Base-by-base conservation (phyloP, 2,329 filamentous ascomycete genomes). In the Curvularia eragrostidis region DNA sequence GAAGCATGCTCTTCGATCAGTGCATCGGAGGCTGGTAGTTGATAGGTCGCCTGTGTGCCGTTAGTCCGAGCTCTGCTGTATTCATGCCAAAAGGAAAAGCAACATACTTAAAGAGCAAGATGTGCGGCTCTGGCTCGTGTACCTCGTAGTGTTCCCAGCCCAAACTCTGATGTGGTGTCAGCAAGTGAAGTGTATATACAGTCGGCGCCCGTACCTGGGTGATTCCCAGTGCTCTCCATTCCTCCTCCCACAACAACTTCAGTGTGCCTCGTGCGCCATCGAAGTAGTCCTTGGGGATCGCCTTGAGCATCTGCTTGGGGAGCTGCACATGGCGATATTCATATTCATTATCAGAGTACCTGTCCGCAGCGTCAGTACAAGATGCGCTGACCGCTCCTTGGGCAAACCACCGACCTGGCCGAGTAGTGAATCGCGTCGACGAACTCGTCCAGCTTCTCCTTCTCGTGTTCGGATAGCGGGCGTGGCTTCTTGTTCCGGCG, bases 61-160 rank as follows among this genome's bases (percentile, higher is more conserved):
- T 65, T 63, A 66, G 65, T 48, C 54, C 34, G 30, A 51, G 34
- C 21, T 28, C 13, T 30, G 10, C 15, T n/a, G 39, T 7, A n/a
- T 15, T 13, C 19, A 21, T 15, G 38, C 15, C n/a, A 12, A 5
- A 34, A n/a, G n/a, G 23, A 32, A 10, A 30, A 66, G 61, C 18
- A 26, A 83, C 91, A 78, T 82, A 97, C 94, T 99, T 99, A 86
- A 99, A 99, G 30, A 99, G 86, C 54, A 99, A 85, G 73, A 99
- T 99, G 78, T 99, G 95, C 65, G 95, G 95, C 81, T 99, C 95
- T 42, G 95, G 95, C 79, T 98, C 95, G 78, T 99, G 95, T 53
- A 99, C 95, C 79, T 99, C 95, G 77, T 99, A 99, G 79, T 99
- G 95, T 78, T 98, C 94, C 95, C 95, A 99, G 56, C 95, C 95